These are phyloP conservation scores for Exophiala viscosa DNA, from an alignment of 2,329 filamentous ascomycete species.

Conservation along the genomic window DNA sequence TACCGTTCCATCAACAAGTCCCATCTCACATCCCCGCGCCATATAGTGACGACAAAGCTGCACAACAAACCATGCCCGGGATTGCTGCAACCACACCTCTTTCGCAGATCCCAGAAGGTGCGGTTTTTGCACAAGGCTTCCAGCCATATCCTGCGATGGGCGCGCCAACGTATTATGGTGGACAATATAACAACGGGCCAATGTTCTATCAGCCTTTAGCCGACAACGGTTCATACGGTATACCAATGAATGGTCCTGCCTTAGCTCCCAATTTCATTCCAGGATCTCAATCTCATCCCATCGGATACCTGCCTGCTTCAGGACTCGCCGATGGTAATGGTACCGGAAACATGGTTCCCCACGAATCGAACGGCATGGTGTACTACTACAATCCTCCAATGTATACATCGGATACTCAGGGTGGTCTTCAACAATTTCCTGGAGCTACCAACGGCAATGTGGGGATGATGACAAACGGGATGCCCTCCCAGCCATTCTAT, in stretches of 20 bases:
- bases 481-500: conserved; percentile 60
- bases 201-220: conserved; percentile 52
- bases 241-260: conserved; percentile 31
- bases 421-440: conserved; percentile 50
- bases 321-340: conserved; percentile 37
- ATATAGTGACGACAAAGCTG: conserved; percentile 30
- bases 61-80: conserved; percentile 60
- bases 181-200: conserved; percentile 49
- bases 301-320: conserved; percentile 26
- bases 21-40: conserved; percentile 67
- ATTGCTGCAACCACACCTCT: conserved; percentile 75
- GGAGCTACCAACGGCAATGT: conserved; percentile 52
- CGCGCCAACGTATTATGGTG: conserved; percentile 56
- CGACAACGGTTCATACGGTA: conserved; percentile 47
- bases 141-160: conserved; percentile 68
- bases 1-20: conserved; percentile 93
- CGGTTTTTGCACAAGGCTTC: conserved; percentile 86
- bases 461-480: conserved; percentile 74
- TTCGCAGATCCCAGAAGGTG: conserved; percentile 87
- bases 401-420: conserved; percentile 32
- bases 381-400: conserved; percentile 82
- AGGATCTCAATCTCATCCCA: conserved; percentile 28
- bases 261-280: conserved; percentile 24
- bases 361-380: conserved; percentile 92
- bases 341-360: conserved; percentile 62